These are phyloP conservation scores for Nasturtium officinale DNA, from an alignment of 345 rosid species.

Conservation along the genomic window DNA sequence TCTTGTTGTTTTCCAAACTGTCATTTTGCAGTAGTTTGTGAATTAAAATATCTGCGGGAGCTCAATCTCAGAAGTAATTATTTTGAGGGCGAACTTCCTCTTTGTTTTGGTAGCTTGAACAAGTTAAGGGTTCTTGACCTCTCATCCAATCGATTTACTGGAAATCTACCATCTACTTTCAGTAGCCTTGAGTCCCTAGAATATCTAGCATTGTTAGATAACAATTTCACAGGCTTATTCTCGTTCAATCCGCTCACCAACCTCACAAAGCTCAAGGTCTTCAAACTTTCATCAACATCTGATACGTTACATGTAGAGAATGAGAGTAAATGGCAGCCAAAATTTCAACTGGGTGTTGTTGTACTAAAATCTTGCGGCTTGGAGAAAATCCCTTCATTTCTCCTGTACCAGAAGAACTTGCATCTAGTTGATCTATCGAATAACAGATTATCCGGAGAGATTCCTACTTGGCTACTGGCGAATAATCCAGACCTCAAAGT, in stretches of 20 bases:
- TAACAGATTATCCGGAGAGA: slow-evolving; percentile 24
- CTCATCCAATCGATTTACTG: not conserved
- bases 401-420: slow-evolving; percentile 17
- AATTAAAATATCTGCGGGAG: slow-evolving; percentile 17
- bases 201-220: slow-evolving; percentile 26
- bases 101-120: slow-evolving; percentile 6
- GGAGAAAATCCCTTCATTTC: slow-evolving; percentile 23
- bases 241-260: slow-evolving; percentile 15
- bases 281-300: slow-evolving; percentile 15
- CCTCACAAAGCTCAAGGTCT: slow-evolving; percentile 36
- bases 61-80: not conserved
- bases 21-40: not conserved
- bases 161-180: slow-evolving; percentile 13
- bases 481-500: slow-evolving; percentile 24
- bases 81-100: slow-evolving; percentile 11
- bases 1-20: not conserved
- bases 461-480: slow-evolving; percentile 23
- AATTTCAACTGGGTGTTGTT: slow-evolving; percentile 18
- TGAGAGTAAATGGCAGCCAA: slow-evolving; percentile 4
- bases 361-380: slow-evolving; percentile 9
- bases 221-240: slow-evolving; percentile 13
- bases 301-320: not conserved
- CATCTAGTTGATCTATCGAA: slow-evolving; percentile 25
- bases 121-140: slow-evolving; percentile 23
- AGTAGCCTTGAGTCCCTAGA: slow-evolving; percentile 11